Evolutionary conservation across 805 yeast genomes (phyloP).

Genomic region (Scheffersomyces amazonensis): DNA sequence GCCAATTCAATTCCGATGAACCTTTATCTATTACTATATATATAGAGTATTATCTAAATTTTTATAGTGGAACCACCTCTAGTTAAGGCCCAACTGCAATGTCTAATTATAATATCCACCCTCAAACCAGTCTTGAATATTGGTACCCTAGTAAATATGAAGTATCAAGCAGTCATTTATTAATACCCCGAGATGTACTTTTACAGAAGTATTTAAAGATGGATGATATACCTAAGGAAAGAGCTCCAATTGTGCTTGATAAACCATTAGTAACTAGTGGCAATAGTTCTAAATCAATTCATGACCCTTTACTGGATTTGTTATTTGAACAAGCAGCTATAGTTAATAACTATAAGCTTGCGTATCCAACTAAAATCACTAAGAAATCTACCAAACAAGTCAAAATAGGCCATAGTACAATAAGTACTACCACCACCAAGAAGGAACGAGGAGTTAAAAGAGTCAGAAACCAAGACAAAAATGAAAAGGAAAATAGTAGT

Average conservation of each 20-base stretch:
- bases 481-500: conserved; percentile 3
- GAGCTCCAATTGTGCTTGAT: conserved; percentile 3
- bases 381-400: neutral
- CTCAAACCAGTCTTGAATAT: conserved; percentile 11
- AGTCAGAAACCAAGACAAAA: conserved; percentile 1
- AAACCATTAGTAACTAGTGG: conserved; percentile 8
- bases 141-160: conserved; percentile 7
- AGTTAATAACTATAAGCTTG: conserved; percentile 11
- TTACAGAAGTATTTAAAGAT: conserved; percentile 4
- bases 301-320: conserved; percentile 21
- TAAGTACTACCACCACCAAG: neutral
- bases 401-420: neutral
- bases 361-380: conserved; percentile 11
- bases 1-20: too few species aligned
- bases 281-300: conserved; percentile 2
- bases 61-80: too few species aligned
- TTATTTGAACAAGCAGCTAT: conserved; percentile 13
- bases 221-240: conserved; percentile 10
- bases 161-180: neutral
- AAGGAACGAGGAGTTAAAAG: conserved; percentile 8
- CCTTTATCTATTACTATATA: too few species aligned
- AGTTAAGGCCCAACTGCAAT: neutral
- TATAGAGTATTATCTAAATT: too few species aligned
- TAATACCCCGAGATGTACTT: neutral
- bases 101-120: conserved; percentile 3